Percentiles rank a stretch among this genome's conserved stretches.
These are phyloP conservation scores for Globisporangium orthogonon DNA, from an alignment of 352 stramenopile genomes.

Conservation along the genomic window DNA sequence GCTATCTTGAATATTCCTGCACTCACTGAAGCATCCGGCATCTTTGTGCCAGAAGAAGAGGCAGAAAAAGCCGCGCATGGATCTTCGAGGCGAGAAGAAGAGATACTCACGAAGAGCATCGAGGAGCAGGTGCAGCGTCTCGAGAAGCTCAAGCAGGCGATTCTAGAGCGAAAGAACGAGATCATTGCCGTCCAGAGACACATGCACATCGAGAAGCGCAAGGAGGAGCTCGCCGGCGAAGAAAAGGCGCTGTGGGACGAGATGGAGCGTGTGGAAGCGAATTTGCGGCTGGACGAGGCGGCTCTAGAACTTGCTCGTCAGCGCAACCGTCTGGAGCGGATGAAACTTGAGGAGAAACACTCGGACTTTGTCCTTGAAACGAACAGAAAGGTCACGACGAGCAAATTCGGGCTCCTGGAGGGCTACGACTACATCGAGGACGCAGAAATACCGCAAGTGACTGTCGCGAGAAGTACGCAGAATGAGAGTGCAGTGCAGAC, in stretches of 20 bases:
- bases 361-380: background rate
- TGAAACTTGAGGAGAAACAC: slow-evolving; percentile 34
- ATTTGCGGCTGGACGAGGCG: slow-evolving; percentile 30
- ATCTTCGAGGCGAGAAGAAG: slow-evolving; percentile 25
- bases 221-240: slow-evolving; percentile 29
- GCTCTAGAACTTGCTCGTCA: slow-evolving; percentile 33
- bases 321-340: slow-evolving; percentile 38
- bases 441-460: background rate
- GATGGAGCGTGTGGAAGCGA: slow-evolving; percentile 35
- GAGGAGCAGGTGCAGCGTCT: slow-evolving; percentile 49
- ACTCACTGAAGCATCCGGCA: background rate
- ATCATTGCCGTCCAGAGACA: slow-evolving; percentile 36
- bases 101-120: slow-evolving; percentile 52
- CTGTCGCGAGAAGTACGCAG: background rate
- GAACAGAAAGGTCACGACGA: background rate
- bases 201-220: slow-evolving; percentile 44
- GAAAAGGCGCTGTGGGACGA: slow-evolving; percentile 41
- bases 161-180: slow-evolving; percentile 37
- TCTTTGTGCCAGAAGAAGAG: background rate
- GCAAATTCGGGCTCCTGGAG: slow-evolving; percentile 5
- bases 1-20: background rate
- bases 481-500: background rate
- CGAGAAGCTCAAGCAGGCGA: slow-evolving; percentile 31
- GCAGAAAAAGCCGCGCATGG: background rate
- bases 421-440: slow-evolving; percentile 34